Evolutionary conservation across 306 rosid genomes (phyloP).

Genomic region (Malus sylvestris): DNA sequence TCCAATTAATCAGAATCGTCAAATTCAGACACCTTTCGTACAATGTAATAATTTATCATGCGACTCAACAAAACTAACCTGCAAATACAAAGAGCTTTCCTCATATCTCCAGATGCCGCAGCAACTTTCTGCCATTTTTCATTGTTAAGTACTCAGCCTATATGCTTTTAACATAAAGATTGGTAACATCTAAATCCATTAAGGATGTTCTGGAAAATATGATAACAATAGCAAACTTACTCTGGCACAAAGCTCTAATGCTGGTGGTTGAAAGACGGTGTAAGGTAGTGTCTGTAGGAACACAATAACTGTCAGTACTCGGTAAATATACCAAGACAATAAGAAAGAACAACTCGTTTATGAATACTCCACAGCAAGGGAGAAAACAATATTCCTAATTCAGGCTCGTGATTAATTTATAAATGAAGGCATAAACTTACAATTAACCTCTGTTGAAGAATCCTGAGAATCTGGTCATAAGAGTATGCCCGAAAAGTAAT

Average conservation of each 20-base stretch:
- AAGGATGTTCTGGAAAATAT: neutral
- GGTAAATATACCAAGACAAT: neutral
- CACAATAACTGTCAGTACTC: constrained; percentile 8
- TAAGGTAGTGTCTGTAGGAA: constrained; percentile 57
- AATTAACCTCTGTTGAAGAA: constrained; percentile 66
- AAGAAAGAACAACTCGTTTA: neutral
- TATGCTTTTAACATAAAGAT: neutral
- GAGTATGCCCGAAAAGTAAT: constrained; percentile 74
- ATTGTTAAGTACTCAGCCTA: neutral
- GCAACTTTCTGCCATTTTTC: constrained; percentile 74
- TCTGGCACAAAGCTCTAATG: constrained; percentile 93
- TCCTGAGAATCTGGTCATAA: constrained; percentile 71
- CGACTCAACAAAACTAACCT: constrained; percentile 37
- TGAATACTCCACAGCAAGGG: neutral
- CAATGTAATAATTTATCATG: neutral
- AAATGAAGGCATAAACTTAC: constrained; percentile 33
- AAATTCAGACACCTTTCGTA: neutral
- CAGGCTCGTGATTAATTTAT: no score
- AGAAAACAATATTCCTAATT: no score
- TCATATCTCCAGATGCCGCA: constrained; percentile 93
- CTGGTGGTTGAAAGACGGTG: constrained; percentile 61
- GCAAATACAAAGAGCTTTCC: constrained; percentile 80
- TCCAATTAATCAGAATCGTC: neutral
- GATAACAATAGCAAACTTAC: constrained; percentile 38
- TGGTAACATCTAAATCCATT: neutral